Evolutionary conservation across 2,329 filamentous ascomycete genomes (phyloP).

Genomic region (Endoconidiophora polonica): DNA sequence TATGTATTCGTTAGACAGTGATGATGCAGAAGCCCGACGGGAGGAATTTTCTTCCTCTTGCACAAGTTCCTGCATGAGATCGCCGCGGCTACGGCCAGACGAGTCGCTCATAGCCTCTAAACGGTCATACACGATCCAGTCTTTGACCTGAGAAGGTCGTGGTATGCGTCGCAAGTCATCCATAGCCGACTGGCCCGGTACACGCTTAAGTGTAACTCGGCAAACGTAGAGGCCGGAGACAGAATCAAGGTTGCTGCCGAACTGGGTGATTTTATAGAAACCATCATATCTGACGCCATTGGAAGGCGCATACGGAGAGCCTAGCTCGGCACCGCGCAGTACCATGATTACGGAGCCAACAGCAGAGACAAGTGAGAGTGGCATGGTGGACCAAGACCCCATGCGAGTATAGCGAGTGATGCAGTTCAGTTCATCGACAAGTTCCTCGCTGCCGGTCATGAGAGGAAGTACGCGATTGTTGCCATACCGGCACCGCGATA

Average conservation of each 20-base stretch:
- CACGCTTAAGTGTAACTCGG: slow-evolving; percentile 30
- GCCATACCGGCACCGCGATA: slow-evolving; percentile 30
- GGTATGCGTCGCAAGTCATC: slow-evolving; percentile 29
- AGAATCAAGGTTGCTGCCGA: slow-evolving; percentile 27
- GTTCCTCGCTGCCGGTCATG: slow-evolving; percentile 33
- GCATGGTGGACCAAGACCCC: slow-evolving; percentile 29
- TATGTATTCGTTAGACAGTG: not conserved
- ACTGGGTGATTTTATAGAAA: slow-evolving; percentile 34
- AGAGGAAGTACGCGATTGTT: slow-evolving; percentile 30
- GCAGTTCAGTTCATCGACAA: slow-evolving; percentile 18
- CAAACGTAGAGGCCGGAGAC: slow-evolving; percentile 26
- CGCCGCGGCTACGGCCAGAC: slow-evolving; percentile 10
- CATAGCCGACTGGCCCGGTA: slow-evolving; percentile 25
- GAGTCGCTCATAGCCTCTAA: slow-evolving; percentile 22
- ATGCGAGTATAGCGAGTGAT: slow-evolving; percentile 27
- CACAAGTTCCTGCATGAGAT: slow-evolving; percentile 9
- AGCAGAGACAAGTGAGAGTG: slow-evolving; percentile 30
- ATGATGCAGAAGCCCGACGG: slow-evolving; percentile 8
- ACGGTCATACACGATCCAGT: slow-evolving; percentile 35
- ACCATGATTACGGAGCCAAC: slow-evolving; percentile 34
- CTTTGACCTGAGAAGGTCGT: slow-evolving; percentile 37
- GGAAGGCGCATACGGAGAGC: slow-evolving; percentile 33
- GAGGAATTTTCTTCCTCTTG: slow-evolving; percentile 4
- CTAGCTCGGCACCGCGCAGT: slow-evolving; percentile 33
- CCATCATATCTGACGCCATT: slow-evolving; percentile 42